Base-by-base conservation (phyloP, 306 rosid species). In the Prunus salicina region DNA sequence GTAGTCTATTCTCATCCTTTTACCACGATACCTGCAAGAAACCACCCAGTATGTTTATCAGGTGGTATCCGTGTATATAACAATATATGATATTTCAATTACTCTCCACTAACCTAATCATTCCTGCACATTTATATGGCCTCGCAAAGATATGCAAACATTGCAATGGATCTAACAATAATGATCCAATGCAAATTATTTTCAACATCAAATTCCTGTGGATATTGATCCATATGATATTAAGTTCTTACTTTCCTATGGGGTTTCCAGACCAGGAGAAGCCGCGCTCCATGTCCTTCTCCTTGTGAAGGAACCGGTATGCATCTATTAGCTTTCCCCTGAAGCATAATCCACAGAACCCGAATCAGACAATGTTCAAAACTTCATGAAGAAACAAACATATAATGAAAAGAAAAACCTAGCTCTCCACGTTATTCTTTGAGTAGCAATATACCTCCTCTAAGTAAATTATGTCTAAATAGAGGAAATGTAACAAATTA, bases 201-300 rank as follows among this genome's bases (percentile, higher is more conserved):
- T 67, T 18, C 43, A 67, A 22, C 10, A 5, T 6, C 22, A 68
- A 24, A 6, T 46, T 46, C 56, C 38, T 14, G 7, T 11, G 38
- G 3, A n/a, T 18, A 67, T 24, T 61, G 62, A 79, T 34, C 46
- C 50, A 72, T 78, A 64, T 38, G 38, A 72, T 64, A 72, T 58
- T 22, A 73, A 74, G 38, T 67, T 80, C 90, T 87, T 86, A 95
- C 98, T 82, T 95, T 69, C 98, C 98, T 64, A 92, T 74, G 64
- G 98, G 97, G 80, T 95, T 69, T 76, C 97, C 98, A 6, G 98
- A 95, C 98, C 98, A 95, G 38, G 97, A 95, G 84, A 95, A 95
- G 76, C 97, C 98, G 50, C 75, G 45, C 67, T 89, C 97, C 93
- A 89, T 92, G 83, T 95, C 97, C 80, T 87, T 90, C 64, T 95